These are phyloP conservation scores for Bullera alba DNA, from an alignment of 768 basidiomycete species.

Conservation along the genomic window DNA sequence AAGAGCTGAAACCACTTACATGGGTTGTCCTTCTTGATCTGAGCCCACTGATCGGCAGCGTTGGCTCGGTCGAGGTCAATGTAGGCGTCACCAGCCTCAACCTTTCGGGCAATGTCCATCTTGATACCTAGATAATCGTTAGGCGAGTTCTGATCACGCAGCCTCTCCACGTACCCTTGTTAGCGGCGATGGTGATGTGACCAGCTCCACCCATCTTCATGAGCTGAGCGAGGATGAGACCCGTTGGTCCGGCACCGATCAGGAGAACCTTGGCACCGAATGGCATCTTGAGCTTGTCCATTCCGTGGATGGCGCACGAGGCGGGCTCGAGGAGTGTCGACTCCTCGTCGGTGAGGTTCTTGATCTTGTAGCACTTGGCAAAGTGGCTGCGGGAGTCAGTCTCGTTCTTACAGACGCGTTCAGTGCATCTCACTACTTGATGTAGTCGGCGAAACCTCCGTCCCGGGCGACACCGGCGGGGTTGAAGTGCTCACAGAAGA, in stretches of 20 bases:
- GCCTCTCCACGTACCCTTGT: constrained; percentile 55
- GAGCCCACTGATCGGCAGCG: constrained; percentile 69
- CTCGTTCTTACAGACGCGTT: not conserved
- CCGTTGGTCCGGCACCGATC: constrained; percentile 84
- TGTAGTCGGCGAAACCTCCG: constrained; percentile 86
- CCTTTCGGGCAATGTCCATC: constrained; percentile 73
- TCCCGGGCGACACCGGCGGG: constrained; percentile 70
- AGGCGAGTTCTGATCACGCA: not conserved
- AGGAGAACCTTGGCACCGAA: constrained; percentile 79
- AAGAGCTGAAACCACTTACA: constrained; percentile 36
- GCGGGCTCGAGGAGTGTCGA: constrained; percentile 83
- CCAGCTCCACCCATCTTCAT: constrained; percentile 74
- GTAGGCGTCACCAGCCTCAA: constrained; percentile 76
- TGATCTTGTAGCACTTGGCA: constrained; percentile 76
- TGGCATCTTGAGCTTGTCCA: constrained; percentile 74
- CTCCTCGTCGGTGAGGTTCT: constrained; percentile 80
- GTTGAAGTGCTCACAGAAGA: constrained; percentile 78
- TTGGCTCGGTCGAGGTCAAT: constrained; percentile 71
- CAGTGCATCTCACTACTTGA: constrained; percentile 59
- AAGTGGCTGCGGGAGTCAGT: constrained; percentile 51
- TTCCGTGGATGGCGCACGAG: constrained; percentile 83
- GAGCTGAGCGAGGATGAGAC: constrained; percentile 81
- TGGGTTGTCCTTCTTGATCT: constrained; percentile 71
- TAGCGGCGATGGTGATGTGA: constrained; percentile 69
- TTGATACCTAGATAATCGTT: constrained; percentile 53